Evolutionary conservation across 148 eudicot species (phyloP), one percentile per base, ranked within the genome.

Genomic region (Cornus controversa): DNA sequence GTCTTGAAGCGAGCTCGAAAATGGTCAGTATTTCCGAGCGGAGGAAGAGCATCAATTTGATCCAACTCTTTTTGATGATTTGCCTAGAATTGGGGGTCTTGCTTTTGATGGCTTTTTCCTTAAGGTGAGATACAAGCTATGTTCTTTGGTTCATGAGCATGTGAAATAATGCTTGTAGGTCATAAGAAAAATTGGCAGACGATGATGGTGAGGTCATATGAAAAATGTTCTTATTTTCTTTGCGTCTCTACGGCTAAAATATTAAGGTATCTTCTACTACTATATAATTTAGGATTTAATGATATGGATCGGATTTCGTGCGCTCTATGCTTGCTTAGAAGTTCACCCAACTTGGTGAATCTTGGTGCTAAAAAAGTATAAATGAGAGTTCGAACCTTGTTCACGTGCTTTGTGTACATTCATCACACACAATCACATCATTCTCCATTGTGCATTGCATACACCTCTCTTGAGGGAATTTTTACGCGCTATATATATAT

Each of bases 291-390:
- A 22, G 24, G 0, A 2, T 16, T 72, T 23, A 54, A 60, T 31
- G 25, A 53, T 27, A 2, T 72, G 37, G 75, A 31, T 29, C 25
- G 27, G 25, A 2, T 54, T 20, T 53, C 42, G 10, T 45, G 75
- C 14, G 7, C 34, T 34, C 36, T 74, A 31, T 23, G 77, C 62
- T 23, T 74, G 45, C 22, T 74, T 66, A 23, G 67, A 60, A 74
- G 69, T 8, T 74, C 67, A 36, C 77, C 69, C 0, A 62, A 37
- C 77, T 62, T 74, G 77, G 28, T 0, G 23, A 23, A 6, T 26
- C 57, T 74, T 74, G 26, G 75, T 73, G 47, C 0, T 0, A 40
- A 13, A n/a, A n/a, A n/a, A n/a, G n/a, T n/a, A n/a, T n/a, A n/a
- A n/a, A n/a, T n/a, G n/a, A n/a, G n/a, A n/a, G n/a, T n/a, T n/a